Conservation (phyloP, 257 asterid species). For the Solanum virginianum region DNA sequence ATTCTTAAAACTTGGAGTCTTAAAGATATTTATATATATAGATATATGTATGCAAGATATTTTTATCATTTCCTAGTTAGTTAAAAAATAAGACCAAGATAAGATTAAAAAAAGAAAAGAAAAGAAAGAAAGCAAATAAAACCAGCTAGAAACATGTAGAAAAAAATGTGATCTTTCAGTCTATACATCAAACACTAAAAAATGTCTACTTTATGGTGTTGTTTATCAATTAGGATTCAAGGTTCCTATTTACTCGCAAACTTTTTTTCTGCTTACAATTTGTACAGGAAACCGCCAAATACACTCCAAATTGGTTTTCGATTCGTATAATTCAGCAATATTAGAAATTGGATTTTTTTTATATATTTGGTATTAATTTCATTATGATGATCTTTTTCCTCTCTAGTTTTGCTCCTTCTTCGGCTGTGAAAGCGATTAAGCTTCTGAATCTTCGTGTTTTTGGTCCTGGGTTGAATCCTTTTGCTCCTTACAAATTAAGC, state of each 20-base stretch:
- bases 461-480: slow-evolving; percentile 97
- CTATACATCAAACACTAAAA: too few species aligned
- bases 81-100: too few species aligned
- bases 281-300: not conserved
- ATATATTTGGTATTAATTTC: not conserved
- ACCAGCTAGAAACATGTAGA: too few species aligned
- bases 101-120: too few species aligned
- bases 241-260: not conserved
- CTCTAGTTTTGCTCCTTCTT: not conserved
- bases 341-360: not conserved
- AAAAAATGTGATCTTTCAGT: too few species aligned
- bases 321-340: not conserved
- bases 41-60: too few species aligned
- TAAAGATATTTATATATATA: too few species aligned
- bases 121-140: too few species aligned
- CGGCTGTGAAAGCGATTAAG: not conserved
- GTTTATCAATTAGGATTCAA: too few species aligned
- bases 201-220: too few species aligned
- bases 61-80: too few species aligned
- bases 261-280: not conserved
- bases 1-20: too few species aligned
- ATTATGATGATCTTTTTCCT: not conserved
- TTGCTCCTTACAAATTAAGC: slow-evolving; percentile 61
- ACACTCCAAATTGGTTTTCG: not conserved
- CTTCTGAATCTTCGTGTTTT: slow-evolving; percentile 59